Conservation (phyloP, 2,329 filamentous ascomycete species). For the Zopfia rhizophila region DNA sequence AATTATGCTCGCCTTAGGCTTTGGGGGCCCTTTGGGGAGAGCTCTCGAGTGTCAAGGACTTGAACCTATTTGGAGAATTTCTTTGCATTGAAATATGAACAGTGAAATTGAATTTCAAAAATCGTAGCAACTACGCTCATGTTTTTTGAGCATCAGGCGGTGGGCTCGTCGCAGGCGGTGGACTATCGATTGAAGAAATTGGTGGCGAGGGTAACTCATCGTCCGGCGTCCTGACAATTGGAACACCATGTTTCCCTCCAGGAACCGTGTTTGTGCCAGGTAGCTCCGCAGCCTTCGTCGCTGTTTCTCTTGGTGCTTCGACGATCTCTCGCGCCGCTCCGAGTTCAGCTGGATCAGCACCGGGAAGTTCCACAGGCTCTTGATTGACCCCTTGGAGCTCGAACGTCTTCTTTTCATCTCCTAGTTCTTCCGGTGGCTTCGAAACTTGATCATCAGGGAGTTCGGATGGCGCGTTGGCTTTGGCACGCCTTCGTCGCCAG, state of each 20-base stretch:
- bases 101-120: no score
- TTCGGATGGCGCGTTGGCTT: constrained; percentile 18
- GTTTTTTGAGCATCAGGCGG: no score
- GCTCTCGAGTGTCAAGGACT: no score
- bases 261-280: constrained; percentile 25
- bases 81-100: no score
- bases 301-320: constrained; percentile 26
- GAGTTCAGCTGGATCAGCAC: constrained; percentile 19
- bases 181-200: constrained; percentile 1
- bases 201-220: constrained; percentile 29
- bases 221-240: constrained; percentile 30
- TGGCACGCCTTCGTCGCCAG: constrained; percentile 15
- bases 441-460: constrained; percentile 14
- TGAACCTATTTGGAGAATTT: no score
- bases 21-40: no score
- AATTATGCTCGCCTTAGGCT: no score
- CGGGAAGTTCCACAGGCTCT: constrained; percentile 28
- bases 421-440: constrained; percentile 7
- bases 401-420: constrained; percentile 18
- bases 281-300: constrained; percentile 27
- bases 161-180: no score
- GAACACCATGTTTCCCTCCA: constrained; percentile 26
- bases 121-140: no score
- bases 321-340: constrained; percentile 24
- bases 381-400: constrained; percentile 30